phyloP scores from a whole-genome alignment of 208 protist genomes.

The Leishmania amazonensis region DNA sequence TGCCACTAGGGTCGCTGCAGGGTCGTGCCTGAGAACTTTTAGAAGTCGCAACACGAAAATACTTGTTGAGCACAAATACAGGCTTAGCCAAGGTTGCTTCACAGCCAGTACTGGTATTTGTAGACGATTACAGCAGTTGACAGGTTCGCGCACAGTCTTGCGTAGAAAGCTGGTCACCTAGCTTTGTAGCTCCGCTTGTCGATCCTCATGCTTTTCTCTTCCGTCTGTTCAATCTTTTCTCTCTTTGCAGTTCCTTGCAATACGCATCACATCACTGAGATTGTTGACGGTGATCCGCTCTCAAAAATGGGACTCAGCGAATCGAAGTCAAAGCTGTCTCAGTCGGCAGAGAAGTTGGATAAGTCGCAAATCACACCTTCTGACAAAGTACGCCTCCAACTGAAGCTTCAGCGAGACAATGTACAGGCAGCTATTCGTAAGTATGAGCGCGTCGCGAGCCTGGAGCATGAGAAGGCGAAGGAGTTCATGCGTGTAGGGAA shows the following conservation, averaged over 20 bases:
- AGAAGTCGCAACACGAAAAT: background rate
- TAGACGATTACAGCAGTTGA: background rate
- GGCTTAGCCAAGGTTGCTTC: background rate
- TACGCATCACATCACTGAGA: background rate
- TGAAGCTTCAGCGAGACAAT: conserved; percentile 86
- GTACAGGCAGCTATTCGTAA: conserved; percentile 62
- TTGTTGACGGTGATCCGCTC: background rate
- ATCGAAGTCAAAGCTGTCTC: conserved; percentile 18
- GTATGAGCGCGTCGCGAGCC: conserved; percentile 56
- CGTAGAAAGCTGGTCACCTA: background rate
- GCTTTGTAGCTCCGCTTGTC: background rate
- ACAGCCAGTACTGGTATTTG: background rate
- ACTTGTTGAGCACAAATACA: background rate
- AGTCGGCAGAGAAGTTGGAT: background rate
- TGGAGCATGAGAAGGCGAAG: conserved; percentile 68
- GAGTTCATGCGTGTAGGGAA: conserved; percentile 70
- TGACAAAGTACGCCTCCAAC: conserved; percentile 74
- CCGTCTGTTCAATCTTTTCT: background rate
- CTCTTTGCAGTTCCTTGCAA: background rate
- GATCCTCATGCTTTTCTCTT: background rate
- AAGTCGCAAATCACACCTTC: conserved; percentile 57
- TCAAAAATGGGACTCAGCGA: conserved; percentile 19
- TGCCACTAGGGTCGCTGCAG: background rate
- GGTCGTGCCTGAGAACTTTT: background rate
- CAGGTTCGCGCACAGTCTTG: background rate